A percentile compares a stretch with the other conserved stretches of the same genome.
phyloP scores from a whole-genome alignment of 2,329 filamentous ascomycete genomes.

The Colletotrichum tabaci region DNA sequence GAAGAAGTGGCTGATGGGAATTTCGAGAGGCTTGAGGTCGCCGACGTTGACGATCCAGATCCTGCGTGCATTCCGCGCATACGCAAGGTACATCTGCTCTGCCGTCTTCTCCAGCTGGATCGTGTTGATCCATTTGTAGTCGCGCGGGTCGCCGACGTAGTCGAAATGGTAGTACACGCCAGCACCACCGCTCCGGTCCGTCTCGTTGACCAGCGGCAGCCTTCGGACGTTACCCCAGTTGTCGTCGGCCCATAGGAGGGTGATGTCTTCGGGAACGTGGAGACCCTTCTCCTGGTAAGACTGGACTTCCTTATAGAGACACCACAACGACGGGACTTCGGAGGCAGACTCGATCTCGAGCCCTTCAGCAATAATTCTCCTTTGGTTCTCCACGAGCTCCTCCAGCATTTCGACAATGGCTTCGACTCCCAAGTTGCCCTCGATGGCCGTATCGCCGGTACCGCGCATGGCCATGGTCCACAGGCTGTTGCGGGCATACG shows the following conservation, averaged over 20 bases:
- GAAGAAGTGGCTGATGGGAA: slow-evolving; percentile 77
- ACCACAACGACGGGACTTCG: slow-evolving; percentile 78
- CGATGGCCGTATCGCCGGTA: slow-evolving; percentile 74
- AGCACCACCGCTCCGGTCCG: slow-evolving; percentile 71
- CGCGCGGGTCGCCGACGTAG: slow-evolving; percentile 63
- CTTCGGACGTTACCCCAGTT: slow-evolving; percentile 78
- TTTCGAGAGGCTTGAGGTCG: slow-evolving; percentile 75
- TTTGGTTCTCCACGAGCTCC: slow-evolving; percentile 72
- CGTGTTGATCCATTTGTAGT: slow-evolving; percentile 75
- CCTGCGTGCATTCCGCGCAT: slow-evolving; percentile 69
- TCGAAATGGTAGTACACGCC: slow-evolving; percentile 77
- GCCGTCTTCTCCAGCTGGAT: slow-evolving; percentile 73
- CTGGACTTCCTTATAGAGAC: slow-evolving; percentile 82
- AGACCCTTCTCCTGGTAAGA: slow-evolving; percentile 77
- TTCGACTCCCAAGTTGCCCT: slow-evolving; percentile 64
- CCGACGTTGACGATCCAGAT: slow-evolving; percentile 80
- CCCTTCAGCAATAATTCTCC: slow-evolving; percentile 69
- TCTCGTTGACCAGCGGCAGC: slow-evolving; percentile 73
- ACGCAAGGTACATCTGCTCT: slow-evolving; percentile 73
- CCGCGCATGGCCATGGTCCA: slow-evolving; percentile 82
- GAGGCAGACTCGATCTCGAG: slow-evolving; percentile 64
- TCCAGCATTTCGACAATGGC: slow-evolving; percentile 73
- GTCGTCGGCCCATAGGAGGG: slow-evolving; percentile 78
- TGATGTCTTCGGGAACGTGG: slow-evolving; percentile 73
- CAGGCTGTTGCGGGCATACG: slow-evolving; percentile 75